Base-by-base conservation (phyloP, 352 stramenopile genomes). In the Phytophthora ohioensis region DNA sequence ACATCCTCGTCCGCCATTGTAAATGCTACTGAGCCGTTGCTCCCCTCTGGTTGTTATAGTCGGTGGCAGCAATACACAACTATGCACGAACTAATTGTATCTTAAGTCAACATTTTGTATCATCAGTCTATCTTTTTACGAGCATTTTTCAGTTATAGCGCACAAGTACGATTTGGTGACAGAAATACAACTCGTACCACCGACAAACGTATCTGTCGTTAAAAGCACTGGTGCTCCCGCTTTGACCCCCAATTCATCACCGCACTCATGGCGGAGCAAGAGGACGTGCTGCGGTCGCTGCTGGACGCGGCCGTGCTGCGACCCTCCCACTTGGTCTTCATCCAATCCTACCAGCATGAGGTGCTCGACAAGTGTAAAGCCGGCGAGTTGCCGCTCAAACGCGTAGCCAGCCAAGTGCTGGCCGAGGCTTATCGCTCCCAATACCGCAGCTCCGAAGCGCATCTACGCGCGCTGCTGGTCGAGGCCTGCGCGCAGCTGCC, bases 291-390 rank as follows among this genome's bases (percentile, higher is more conserved):
- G 38, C 68, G 73, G 62, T 75, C 82, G 56, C 79, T 90, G 62
- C 73, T 94, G 56, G 85, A 91, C 36, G 75, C 73, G 39, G 69
- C 76, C 60, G 75, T 89, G 51, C 59, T 85, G 32, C 80, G 77
- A 38, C 87, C 87, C 9, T 80, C 76, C 32, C 69, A 90, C 27
- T 36, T 69, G 3, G 59, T 73, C 60, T 76, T 82, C 63, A 87
- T 92, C 72, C 83, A 92, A 47, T 82, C 78, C 41, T 85, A 90
- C 34, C 81, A 86, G 79, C 84, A 90, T 35, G 85, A 94, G 54
- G 76, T 86, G 32, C 48, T 94, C 43, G 77, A 82, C 12, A 89
- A 91, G 71, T 79, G 88, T 53, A 79, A 84, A 60, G 73, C 68
- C 57, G 79, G 82, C 15, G 82, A 84, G 58, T 65, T 91, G 47